Evolutionary conservation across 2,329 filamentous ascomycete species (phyloP).

Genomic region (Diplocarpon rosae): DNA sequence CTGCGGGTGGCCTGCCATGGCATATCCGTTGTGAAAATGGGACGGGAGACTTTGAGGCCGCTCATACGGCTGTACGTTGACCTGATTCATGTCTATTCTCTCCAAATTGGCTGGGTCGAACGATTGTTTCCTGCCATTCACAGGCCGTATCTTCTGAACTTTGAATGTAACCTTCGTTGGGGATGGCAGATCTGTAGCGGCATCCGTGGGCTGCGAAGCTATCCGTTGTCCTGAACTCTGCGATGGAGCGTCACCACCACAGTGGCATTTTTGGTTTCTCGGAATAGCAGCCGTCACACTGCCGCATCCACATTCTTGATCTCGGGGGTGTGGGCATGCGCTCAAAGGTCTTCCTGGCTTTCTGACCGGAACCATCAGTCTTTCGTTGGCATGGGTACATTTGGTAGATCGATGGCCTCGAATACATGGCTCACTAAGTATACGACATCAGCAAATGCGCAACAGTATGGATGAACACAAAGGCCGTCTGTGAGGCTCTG

Average conservation of each 20-base stretch:
- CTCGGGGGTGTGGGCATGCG: constrained; percentile 51
- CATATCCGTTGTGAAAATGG: constrained; percentile 18
- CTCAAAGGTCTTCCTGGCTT: constrained; percentile 63
- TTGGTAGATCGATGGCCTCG: constrained; percentile 67
- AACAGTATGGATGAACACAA: not conserved
- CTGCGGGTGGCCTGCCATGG: constrained; percentile 11
- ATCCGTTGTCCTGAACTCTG: constrained; percentile 8
- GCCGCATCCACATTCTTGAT: constrained; percentile 43
- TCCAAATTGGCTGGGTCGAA: constrained; percentile 38
- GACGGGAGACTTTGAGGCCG: constrained; percentile 19
- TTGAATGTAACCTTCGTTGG: constrained; percentile 24
- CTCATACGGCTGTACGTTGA: constrained; percentile 36
- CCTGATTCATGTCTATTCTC: constrained; percentile 41
- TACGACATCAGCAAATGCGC: constrained; percentile 12
- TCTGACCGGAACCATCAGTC: constrained; percentile 58
- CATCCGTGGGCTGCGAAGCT: constrained; percentile 9
- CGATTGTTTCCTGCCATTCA: constrained; percentile 33
- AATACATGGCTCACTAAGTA: constrained; percentile 57
- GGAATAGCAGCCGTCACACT: constrained; percentile 55
- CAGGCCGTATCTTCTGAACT: constrained; percentile 14
- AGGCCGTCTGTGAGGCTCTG: constrained; percentile 11
- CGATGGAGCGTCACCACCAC: constrained; percentile 29
- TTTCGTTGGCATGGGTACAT: constrained; percentile 57
- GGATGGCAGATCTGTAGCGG: constrained; percentile 32
- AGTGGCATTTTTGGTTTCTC: constrained; percentile 44